Conservation (phyloP, 192 early-diverging fungal genomes). For the Umbelopsis ramanniana region DNA sequence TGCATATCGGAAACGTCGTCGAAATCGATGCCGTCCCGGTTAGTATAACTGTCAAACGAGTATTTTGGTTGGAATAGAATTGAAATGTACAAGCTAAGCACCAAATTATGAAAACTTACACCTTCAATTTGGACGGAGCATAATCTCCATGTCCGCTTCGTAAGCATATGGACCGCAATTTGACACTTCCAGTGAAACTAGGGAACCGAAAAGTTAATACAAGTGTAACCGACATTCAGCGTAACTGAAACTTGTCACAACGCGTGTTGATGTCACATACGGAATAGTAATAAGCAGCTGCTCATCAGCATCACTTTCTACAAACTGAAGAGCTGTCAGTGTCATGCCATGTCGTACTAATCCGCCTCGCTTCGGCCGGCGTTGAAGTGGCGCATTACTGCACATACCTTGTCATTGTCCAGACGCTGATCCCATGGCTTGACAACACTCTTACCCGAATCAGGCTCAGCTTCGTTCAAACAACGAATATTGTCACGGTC, state of each 20-base stretch:
- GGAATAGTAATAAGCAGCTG: conserved; percentile 91
- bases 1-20: conserved; percentile 68
- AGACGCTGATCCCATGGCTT: conserved; percentile 84
- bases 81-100: not conserved
- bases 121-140: conserved; percentile 75
- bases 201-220: conserved; percentile 5
- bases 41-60: conserved; percentile 70
- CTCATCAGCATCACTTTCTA: conserved; percentile 88
- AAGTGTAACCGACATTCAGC: not conserved
- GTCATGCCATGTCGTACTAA: too few relatives aligned
- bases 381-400: too few relatives aligned
- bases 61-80: not conserved
- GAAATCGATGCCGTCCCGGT: conserved; percentile 92
- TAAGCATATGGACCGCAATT: conserved; percentile 88
- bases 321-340: conserved; percentile 39
- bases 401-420: conserved; percentile 64
- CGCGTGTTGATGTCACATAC: conserved; percentile 60
- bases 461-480: conserved; percentile 77
- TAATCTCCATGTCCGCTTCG: conserved; percentile 62
- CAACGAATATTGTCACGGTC: conserved; percentile 77
- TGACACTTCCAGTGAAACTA: conserved; percentile 88
- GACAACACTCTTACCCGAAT: conserved; percentile 74
- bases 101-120: conserved; percentile 51
- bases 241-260: too few relatives aligned
- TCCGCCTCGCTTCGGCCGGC: too few relatives aligned